phyloP scores from a whole-genome alignment of 1,139 yeast species.

The Pichia sp. region DNA sequence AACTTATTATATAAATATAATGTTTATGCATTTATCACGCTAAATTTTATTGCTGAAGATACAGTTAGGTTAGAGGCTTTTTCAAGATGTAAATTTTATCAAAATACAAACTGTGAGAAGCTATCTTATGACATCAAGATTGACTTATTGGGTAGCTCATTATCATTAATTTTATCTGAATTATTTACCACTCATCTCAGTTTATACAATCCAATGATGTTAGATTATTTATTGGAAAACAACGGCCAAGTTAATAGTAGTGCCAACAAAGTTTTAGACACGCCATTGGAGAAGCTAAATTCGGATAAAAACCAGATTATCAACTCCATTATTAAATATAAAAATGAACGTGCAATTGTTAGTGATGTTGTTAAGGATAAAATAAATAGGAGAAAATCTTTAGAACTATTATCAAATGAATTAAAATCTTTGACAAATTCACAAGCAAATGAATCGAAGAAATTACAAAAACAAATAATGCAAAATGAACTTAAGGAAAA shows the following conservation, averaged over 20 bases:
- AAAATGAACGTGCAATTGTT: conserved; percentile 6
- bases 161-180: conserved; percentile 16
- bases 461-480: not conserved
- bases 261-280: conserved; percentile 5
- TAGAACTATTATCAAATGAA: conserved; percentile 4
- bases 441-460: not conserved
- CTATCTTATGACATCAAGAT: conserved; percentile 8
- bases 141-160: conserved; percentile 12
- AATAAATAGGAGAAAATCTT: conserved; percentile 4
- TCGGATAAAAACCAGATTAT: not conserved
- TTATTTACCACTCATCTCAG: conserved; percentile 17
- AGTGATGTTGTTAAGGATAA: conserved; percentile 2
- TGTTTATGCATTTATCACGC: conserved; percentile 43
- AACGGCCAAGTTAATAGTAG: conserved; percentile 14
- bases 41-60: conserved; percentile 31
- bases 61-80: conserved; percentile 22
- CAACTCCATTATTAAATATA: not conserved
- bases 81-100: conserved; percentile 11
- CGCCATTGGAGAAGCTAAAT: not conserved
- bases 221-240: conserved; percentile 14
- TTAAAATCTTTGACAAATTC: not conserved
- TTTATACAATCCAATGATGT: conserved; percentile 18
- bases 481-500: not conserved
- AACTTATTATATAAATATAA: conserved; percentile 33
- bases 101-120: conserved; percentile 1